Evolutionary conservation across 164 flowering plant genomes (phyloP), one percentile per base, ranked within the genome.

Genomic region (Tetracentron sinense): DNA sequence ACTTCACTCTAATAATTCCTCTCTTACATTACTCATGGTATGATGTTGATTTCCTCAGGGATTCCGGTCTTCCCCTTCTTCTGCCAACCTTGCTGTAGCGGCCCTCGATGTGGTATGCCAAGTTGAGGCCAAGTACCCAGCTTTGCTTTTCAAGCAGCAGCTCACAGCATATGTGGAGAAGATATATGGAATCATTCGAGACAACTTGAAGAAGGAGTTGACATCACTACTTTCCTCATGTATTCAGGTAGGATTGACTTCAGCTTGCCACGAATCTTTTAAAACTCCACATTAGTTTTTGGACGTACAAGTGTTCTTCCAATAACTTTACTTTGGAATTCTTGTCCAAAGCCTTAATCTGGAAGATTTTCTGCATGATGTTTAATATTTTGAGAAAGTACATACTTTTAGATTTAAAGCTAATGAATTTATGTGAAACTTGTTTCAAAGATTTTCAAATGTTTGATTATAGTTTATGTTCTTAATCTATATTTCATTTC

Each of bases 151-250:
- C 77, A 95, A 89, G 83, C 94, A 95, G 78, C 99, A 95, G 82
- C 89, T 95, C 33, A 86, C 97, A n/a, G 99, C 99, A 16, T 95
- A 89, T 71, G 94, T 95, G 69, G 99, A 95, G 78, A 95, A 95
- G 81, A 92, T 95, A 20, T 89, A 82, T 77, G 99, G 99, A 67
- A 95, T 95, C 60, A 81, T 89, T 55, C 83, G 97, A 54, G 99
- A 95, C 71, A 89, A 95, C 74, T 69, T 92, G 79, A 95, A 89
- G 80, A 89, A 84, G 69, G 97, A 92, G 66, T 80, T 95, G 74
- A 54, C 81, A 6, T 63, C 96, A 44, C 72, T 85, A 47, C 85
- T 95, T 73, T 68, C 88, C n/a, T 74, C 74, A n/a, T 95, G 99
- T 63, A 88, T 92, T 67, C 97, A 95, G 97, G 99, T 90, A 58